Base-by-base conservation (phyloP, 176 grass and related monocot species). In the Raddia distichophylla region DNA sequence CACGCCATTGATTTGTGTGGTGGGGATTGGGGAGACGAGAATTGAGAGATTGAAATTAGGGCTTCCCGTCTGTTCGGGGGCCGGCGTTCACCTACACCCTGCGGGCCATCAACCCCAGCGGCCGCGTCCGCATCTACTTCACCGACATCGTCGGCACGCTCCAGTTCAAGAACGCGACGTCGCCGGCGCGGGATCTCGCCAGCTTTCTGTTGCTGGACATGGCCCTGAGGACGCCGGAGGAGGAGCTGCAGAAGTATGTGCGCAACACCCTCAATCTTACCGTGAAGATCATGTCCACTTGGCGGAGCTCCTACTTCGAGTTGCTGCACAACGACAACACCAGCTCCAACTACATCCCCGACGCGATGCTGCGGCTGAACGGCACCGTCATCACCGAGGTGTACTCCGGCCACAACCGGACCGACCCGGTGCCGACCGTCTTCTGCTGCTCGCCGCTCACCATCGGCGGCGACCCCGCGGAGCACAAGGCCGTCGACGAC, bases 111-210 rank as follows among this genome's bases (percentile, higher is more conserved):
- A 76, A 76, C 74, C 57, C 57, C 11, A 33, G 57, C 57, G 74
- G 73, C 58, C 57, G 34, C 57, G 47, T 19, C 42, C 57, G 10
- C 57, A 32, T 76, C 19, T 62, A 62, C 57, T 76, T 47, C 74
- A 47, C 19, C 58, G 0, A 5, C 42, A 16, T n/a, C n/a, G n/a
- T n/a, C n/a, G n/a, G n/a, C n/a, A n/a, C n/a, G n/a, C n/a, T n/a
- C n/a, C n/a, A n/a, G n/a, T n/a, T n/a, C 71, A 10, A 43, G 5
- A 60, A 32, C 20, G 45, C 20, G 10, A 40, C 37, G 37, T 40
- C 37, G 37, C 4, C 4, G 37, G 3, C 37, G 37, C 37, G 2
- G 37, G 37, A 2, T 40, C 37, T 40, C 37, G 3, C 37, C 37
- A 2, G 27, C 37, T 2, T 40, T 40, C 0, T 0, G 1, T 40